Base-by-base conservation (phyloP, 1,139 yeast genomes). In the Trichomonascaceae sp. region DNA sequence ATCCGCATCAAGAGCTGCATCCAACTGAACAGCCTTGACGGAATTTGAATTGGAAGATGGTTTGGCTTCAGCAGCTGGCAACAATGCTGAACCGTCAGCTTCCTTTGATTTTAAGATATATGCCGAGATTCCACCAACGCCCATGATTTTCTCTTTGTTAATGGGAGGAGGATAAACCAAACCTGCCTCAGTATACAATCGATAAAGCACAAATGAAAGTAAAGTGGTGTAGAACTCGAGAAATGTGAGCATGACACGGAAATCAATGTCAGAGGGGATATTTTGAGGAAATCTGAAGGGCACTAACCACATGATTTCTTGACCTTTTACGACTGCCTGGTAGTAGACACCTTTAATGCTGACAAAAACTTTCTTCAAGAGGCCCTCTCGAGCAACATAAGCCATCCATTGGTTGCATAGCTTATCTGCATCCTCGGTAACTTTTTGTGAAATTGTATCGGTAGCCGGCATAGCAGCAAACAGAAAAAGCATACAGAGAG, bases 291-390 rank as follows among this genome's bases (percentile, higher is more conserved):
- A 93, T 71, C 90, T 91, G 79, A 85, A 93, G 27, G 99, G 99
- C 50, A 89, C 96, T 60, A 93, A 80, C 99, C 99, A 93, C 74
- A 95, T 82, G 51, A 93, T 79, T 62, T 88, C 96, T 71, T 91
- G 96, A 58, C 99, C 99, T 69, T 81, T 84, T 49, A 93, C 84
- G 58, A 71, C 81, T 43, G 97, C 98, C 70, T 91, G 91, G 69
- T 93, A 95, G 73, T 93, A 93, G 22, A 91, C 95, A 74, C 99
- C 99, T 72, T 95, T 93, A 68, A 93, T 93, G 53, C 96, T 87
- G 41, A 93, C 97, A 73, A 93, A 93, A 9, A 91, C 96, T 70
- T 93, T 93, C 63, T 85, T 83, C 61, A 93, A 75, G 30, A 85
- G 75, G 65, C 89, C 80, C 68, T 91, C 96, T 65, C 84, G 84